Evolutionary conservation across 371 early-diverging fungal genomes (phyloP).

Genomic region (Mucor saturninus): DNA sequence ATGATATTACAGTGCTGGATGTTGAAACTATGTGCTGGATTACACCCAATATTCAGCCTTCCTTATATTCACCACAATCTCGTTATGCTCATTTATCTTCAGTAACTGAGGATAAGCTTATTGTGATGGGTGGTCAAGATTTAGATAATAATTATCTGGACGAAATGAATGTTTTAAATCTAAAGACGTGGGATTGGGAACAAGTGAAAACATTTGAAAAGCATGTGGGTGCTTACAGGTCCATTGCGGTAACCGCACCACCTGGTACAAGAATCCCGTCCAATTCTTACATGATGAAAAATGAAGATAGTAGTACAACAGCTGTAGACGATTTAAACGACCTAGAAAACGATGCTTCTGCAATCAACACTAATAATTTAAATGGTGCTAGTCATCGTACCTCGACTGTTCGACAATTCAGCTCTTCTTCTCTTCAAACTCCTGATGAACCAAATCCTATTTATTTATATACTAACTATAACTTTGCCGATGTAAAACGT

Average conservation of each 20-base stretch:
- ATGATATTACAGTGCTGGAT: conserved; percentile 76
- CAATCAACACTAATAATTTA: background rate
- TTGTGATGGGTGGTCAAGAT: conserved; percentile 86
- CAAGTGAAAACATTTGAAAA: conserved; percentile 68
- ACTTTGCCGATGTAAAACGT: conserved; percentile 79
- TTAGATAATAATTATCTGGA: conserved; percentile 76
- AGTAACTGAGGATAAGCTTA: conserved; percentile 60
- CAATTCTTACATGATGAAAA: background rate
- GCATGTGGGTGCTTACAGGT: conserved; percentile 82
- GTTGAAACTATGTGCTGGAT: conserved; percentile 69
- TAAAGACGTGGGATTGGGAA: conserved; percentile 72
- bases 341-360: background rate
- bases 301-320: background rate
- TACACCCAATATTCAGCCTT: conserved; percentile 50
- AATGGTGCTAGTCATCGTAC: conserved; percentile 7
- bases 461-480: conserved; percentile 82
- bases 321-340: background rate
- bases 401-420: conserved; percentile 20
- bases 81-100: conserved; percentile 83
- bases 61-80: conserved; percentile 67
- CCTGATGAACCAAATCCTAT: conserved; percentile 40
- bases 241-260: conserved; percentile 63
- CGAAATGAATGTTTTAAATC: conserved; percentile 78
- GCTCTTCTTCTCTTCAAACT: conserved; percentile 16
- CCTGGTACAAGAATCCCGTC: conserved; percentile 24